These are phyloP conservation scores for Isabelozyma heimii DNA, from an alignment of 805 yeast genomes.

Conservation along the genomic window DNA sequence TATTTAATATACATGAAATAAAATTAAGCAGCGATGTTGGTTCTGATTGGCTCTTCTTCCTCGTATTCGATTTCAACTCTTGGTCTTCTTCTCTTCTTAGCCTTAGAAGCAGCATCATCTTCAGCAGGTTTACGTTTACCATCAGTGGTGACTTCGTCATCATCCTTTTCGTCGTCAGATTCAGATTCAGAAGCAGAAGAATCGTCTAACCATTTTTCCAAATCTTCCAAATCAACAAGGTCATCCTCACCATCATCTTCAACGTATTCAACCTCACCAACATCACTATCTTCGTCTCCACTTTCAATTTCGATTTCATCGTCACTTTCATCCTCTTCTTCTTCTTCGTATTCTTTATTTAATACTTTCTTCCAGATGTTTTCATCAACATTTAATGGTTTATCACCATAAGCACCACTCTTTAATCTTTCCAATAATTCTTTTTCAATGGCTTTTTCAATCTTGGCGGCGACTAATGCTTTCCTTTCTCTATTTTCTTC, in stretches of 20 bases:
- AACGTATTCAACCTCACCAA: constrained; percentile 82
- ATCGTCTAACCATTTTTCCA: constrained; percentile 79
- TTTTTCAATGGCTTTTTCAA: constrained; percentile 94
- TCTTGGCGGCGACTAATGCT: constrained; percentile 94
- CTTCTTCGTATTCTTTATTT: constrained; percentile 56
- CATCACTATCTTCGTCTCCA: constrained; percentile 49
- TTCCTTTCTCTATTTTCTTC: constrained; percentile 94
- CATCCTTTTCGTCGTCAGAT: constrained; percentile 27
- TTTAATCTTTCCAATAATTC: constrained; percentile 91
- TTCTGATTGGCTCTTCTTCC: constrained; percentile 49
- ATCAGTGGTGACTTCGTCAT: constrained; percentile 27
- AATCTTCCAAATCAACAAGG: constrained; percentile 87
- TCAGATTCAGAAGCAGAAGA: constrained; percentile 37
- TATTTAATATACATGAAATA: neutral
- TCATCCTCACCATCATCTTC: constrained; percentile 89
- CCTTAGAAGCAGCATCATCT: constrained; percentile 32
- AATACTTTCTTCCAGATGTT: constrained; percentile 93
- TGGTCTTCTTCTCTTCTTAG: constrained; percentile 59
- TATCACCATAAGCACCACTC: constrained; percentile 98
- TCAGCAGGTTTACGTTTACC: constrained; percentile 30
- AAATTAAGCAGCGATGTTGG: constrained; percentile 29
- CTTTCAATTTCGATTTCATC: constrained; percentile 50
- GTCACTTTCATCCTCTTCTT: constrained; percentile 66
- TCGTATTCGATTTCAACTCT: constrained; percentile 84
- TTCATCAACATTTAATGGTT: constrained; percentile 95